Base-by-base conservation (phyloP, 441 rosid species). In the Brassica hybrid region DNA sequence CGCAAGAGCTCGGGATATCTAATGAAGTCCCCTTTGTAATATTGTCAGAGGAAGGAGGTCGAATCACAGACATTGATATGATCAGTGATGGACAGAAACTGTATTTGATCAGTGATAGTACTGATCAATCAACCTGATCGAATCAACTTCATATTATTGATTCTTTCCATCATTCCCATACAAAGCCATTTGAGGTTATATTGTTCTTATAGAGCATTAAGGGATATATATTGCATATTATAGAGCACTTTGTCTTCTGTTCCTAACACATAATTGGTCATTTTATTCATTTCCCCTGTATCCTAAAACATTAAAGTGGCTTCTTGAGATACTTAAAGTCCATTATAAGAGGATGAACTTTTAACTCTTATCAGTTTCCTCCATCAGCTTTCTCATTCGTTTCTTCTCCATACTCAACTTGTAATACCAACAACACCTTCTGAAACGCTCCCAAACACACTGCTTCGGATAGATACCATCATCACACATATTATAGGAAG, bases 41-140 rank as follows among this genome's bases (percentile, higher is more conserved):
- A 79, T 76, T 95, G 54, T 81, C 97, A 6, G 90, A 91, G 83
- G 93, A 93, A 16, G 91, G 75, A 71, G 98, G 97, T 76, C 86
- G 88, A 80, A 79, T 95, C 77, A 77, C 86, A 18, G 91, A 91
- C 76, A 66, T 83, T 68, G 88, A 91, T 71, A 84, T 91, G 91
- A 87, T 95, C 16, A 84, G 61, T 74, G 93, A 89, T 74, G 94
- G 89, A 38, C 87, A 89, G 64, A 95, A 90, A 75, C 76, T 93
- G 76, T 88, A 87, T 78, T 62, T 95, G 79, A 79, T 86, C 67
- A 75, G 73, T 69, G 85, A 84, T 80, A 67, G 64, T 62, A 54
- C 67, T 75, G 62, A 76, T 67, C 63, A 61, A 72, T 72, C 23
- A 34, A 4, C 72, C 4, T 71, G 45, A 60, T 54, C 11, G 4